These are phyloP conservation scores for Hymenoscyphus fraxineus DNA, from an alignment of 2,329 filamentous ascomycete species.

Conservation along the genomic window DNA sequence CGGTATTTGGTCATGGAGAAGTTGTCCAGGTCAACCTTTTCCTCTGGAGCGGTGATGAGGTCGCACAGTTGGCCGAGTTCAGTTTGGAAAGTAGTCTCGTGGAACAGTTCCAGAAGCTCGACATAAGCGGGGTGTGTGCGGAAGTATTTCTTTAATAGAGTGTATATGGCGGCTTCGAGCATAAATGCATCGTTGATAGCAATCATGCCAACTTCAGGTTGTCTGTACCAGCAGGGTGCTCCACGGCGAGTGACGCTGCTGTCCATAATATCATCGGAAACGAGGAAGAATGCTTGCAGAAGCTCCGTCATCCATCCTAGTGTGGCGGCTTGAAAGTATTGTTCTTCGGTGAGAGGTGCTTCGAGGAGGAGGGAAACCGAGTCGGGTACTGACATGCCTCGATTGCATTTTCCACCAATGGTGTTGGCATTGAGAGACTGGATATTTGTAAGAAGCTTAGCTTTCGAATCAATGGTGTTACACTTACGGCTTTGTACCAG, in stretches of 20 bases:
- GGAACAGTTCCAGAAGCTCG: constrained; percentile 92
- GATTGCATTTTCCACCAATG: constrained; percentile 95
- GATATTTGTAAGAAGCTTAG: constrained; percentile 5
- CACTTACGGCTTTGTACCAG: constrained; percentile 65
- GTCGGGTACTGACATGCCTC: constrained; percentile 96
- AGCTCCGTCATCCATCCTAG: constrained; percentile 98
- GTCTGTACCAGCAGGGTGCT: constrained; percentile 93
- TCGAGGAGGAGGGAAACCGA: constrained; percentile 76
- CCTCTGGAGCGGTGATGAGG: constrained; percentile 91
- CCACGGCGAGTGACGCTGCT: constrained; percentile 89
- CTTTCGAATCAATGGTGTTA: not conserved
- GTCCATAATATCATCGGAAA: constrained; percentile 99
- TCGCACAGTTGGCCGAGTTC: constrained; percentile 95
- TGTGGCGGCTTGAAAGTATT: constrained; percentile 84
- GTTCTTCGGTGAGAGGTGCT: constrained; percentile 67
- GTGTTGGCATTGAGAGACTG: constrained; percentile 83
- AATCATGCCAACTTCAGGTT: constrained; percentile 84
- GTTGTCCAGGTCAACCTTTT: constrained; percentile 87
- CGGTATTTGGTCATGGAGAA: constrained; percentile 93
- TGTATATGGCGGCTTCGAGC: constrained; percentile 87
- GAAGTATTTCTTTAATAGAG: constrained; percentile 92
- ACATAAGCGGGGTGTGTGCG: constrained; percentile 80
- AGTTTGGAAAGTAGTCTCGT: constrained; percentile 89
- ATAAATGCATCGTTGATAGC: constrained; percentile 99
- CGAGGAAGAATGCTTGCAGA: constrained; percentile 97